Evolutionary conservation across 208 protist genomes (phyloP).

Genomic region (Entamoeba invadens): DNA sequence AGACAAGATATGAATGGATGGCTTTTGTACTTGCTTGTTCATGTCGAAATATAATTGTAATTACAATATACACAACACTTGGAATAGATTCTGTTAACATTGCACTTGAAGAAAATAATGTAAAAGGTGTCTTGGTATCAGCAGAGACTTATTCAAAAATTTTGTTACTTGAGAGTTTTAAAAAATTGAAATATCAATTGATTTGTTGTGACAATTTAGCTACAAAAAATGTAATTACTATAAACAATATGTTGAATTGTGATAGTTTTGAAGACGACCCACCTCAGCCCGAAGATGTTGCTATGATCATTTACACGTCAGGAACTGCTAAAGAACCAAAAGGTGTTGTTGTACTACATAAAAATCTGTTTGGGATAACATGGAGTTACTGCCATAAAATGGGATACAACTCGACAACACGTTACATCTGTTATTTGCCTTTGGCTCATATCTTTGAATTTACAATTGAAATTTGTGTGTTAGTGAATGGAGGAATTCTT

Average conservation of each 20-base stretch:
- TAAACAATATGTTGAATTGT: not conserved
- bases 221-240: not conserved
- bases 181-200: not conserved
- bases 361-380: not conserved
- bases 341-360: not conserved
- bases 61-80: not conserved
- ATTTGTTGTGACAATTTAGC: not conserved
- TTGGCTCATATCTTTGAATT: not conserved
- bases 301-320: not conserved
- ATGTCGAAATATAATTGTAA: not conserved
- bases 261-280: not conserved
- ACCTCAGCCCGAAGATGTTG: not conserved
- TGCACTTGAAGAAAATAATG: not conserved
- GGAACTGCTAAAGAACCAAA: not conserved
- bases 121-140: not conserved
- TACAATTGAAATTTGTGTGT: not conserved
- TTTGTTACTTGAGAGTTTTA: not conserved
- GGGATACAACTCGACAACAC: not conserved
- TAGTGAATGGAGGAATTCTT: not conserved
- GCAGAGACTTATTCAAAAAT: not conserved
- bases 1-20: not conserved
- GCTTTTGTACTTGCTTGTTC: not conserved
- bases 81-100: not conserved
- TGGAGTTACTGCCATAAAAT: not conserved
- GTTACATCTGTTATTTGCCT: not conserved